Percentiles rank a stretch among this genome's conserved stretches.
phyloP scores from a whole-genome alignment of 148 eudicot species.

The Rhododendron molle region DNA sequence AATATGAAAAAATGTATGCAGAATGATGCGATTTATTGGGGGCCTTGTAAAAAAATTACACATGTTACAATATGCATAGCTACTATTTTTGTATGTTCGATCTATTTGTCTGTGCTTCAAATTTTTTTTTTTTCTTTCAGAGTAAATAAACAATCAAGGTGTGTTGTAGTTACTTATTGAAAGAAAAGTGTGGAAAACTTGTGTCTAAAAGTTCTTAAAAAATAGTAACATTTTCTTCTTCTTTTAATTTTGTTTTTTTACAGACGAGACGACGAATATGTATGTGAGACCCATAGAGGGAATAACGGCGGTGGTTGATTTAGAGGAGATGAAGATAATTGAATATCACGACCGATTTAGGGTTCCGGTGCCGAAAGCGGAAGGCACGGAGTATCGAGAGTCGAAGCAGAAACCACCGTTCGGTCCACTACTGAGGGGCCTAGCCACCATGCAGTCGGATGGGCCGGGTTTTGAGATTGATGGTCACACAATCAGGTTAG shows the following conservation, averaged over 20 bases:
- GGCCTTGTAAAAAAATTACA: too few relatives aligned
- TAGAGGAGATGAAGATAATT: slow-evolving; percentile 32
- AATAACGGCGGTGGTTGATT: slow-evolving; percentile 32
- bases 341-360: slow-evolving; percentile 20
- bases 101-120: background rate
- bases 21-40: too few relatives aligned
- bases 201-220: too few relatives aligned
- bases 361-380: slow-evolving; percentile 35
- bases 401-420: slow-evolving; percentile 20
- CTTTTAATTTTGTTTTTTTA: background rate
- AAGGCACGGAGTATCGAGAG: slow-evolving; percentile 30
- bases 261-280: slow-evolving; percentile 27
- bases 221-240: background rate
- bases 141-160: background rate
- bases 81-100: background rate
- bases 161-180: background rate
- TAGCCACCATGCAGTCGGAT: slow-evolving; percentile 4
- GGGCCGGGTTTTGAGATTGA: slow-evolving; percentile 20
- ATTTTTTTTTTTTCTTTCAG: background rate
- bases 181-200: background rate
- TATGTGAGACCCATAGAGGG: slow-evolving; percentile 50
- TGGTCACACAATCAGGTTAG: slow-evolving; percentile 25
- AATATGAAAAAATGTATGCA: too few relatives aligned
- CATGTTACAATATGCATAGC: background rate
- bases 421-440: background rate